Base-by-base conservation (phyloP, 768 basidiomycete species). In the Lentinula detonsa region DNA sequence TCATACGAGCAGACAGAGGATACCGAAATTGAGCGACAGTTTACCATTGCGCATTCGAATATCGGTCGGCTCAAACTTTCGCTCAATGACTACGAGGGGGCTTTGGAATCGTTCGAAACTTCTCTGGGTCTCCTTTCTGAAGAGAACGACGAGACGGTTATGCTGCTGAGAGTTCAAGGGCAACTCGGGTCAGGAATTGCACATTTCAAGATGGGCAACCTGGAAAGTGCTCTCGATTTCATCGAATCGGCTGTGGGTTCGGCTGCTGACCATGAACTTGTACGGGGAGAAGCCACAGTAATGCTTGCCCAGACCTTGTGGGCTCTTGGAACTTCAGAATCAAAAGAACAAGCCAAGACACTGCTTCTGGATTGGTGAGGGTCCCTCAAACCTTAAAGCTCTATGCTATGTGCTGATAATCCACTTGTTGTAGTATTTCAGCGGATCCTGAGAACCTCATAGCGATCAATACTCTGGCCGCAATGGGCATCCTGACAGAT, bases 1-100 rank as follows among this genome's bases (percentile, higher is more conserved):
- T 81, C 82, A 31, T 99, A 97, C 74, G 97, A 99, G 70, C 85
- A 89, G 57, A 84, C 83, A 13, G 97, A 99, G 71, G 88, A 93
- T 57, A 73, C 86, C 1, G 74, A 78, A 23, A 84, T 93, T 10
- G 97, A 98, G 72, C 75, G 78, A 54, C 86, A 83, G 57, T 99
- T 89, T 68, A 85, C 83, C 5, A 84, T 94, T 42, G 91, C 95
- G 0, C 90, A 95, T 63, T 76, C 83, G 23, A 96, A 90, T 61
- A 75, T 93, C 7, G 97, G 88, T 0, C 85, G 97, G 9, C 70
- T 96, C 28, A 80, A 83, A 18, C 74, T 96, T n/a, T 77, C 86
- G 0, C 68, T 78, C 3, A 73, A 76, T 11, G 80, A 90, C 58
- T 86, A 85, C 67, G 73, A 77, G 0, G 82, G 79, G 5, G 85